phyloP scores from a whole-genome alignment of 1,284 basidiomycete species.

The Sparassis latifolia region DNA sequence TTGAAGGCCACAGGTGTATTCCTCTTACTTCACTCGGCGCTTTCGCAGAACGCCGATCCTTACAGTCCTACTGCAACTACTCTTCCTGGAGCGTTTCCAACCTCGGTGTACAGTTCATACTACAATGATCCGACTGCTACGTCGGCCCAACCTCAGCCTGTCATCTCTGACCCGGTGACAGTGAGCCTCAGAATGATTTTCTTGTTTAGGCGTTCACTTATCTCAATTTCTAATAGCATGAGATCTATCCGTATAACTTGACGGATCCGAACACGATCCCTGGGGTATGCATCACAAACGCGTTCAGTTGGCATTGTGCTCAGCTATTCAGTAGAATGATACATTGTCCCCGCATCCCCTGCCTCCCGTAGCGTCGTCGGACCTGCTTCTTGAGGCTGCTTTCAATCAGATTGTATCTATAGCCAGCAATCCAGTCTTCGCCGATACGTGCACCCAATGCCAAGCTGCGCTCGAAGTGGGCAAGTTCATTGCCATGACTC shows the following conservation, averaged over 20 bases:
- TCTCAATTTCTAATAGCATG: slow-evolving; percentile 32
- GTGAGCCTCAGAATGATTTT: slow-evolving; percentile 27
- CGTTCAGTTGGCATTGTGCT: neutral
- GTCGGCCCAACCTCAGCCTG: slow-evolving; percentile 59
- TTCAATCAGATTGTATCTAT: slow-evolving; percentile 51
- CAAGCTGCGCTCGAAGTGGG: slow-evolving; percentile 53
- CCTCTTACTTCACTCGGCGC: neutral
- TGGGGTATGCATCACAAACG: neutral
- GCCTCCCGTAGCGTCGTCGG: slow-evolving; percentile 44
- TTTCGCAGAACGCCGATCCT: slow-evolving; percentile 3
- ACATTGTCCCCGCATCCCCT: slow-evolving; percentile 60
- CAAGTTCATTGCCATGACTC: slow-evolving; percentile 60
- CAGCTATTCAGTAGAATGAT: slow-evolving; percentile 31
- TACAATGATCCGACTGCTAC: slow-evolving; percentile 70
- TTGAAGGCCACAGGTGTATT: neutral
- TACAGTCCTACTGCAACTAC: slow-evolving; percentile 42
- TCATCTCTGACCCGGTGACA: slow-evolving; percentile 60
- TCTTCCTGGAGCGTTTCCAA: slow-evolving; percentile 56
- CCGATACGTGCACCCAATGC: slow-evolving; percentile 52
- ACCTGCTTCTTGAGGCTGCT: slow-evolving; percentile 41
- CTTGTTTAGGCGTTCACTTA: too few relatives aligned
- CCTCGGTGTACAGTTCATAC: slow-evolving; percentile 52
- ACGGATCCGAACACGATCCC: slow-evolving; percentile 56
- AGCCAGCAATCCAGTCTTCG: slow-evolving; percentile 41
- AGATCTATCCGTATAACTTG: slow-evolving; percentile 47